Evolutionary conservation across 257 asterid genomes (phyloP).

Genomic region (Nicotiana obtusifolia): DNA sequence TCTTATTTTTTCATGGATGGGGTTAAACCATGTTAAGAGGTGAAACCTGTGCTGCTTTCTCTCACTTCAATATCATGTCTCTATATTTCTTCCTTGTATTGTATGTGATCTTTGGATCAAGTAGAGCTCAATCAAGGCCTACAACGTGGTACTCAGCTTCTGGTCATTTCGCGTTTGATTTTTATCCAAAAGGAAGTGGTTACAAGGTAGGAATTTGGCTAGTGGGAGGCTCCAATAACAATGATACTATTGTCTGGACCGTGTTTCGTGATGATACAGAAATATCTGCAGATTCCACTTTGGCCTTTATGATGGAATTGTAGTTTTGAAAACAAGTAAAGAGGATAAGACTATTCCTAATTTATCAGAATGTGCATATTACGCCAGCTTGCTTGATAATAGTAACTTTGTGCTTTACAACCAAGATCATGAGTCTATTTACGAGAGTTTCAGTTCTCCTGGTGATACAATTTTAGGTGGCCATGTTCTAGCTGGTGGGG

Average conservation of each 20-base stretch:
- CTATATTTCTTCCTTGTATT: slow-evolving; percentile 2
- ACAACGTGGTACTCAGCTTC: slow-evolving; percentile 21
- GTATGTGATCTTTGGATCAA: neutral
- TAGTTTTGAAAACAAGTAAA: slow-evolving; percentile 5
- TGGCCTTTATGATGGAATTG: slow-evolving; percentile 14
- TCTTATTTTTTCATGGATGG: neutral
- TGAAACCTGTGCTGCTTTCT: neutral
- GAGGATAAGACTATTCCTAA: neutral
- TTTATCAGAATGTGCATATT: neutral
- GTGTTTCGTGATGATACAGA: slow-evolving; percentile 13
- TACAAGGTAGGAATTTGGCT: slow-evolving; percentile 25
- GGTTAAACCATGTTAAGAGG: neutral
- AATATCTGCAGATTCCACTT: neutral
- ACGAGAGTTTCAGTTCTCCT: slow-evolving; percentile 12
- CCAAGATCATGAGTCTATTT: neutral
- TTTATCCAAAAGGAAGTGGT: slow-evolving; percentile 17
- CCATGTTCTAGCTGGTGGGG: slow-evolving; percentile 8
- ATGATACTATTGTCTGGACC: slow-evolving; percentile 18
- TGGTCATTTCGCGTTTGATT: slow-evolving; percentile 16
- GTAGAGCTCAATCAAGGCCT: slow-evolving; percentile 13
- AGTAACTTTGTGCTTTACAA: slow-evolving; percentile 23
- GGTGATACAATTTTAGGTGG: slow-evolving; percentile 25
- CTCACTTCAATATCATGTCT: slow-evolving; percentile 14
- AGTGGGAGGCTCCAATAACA: slow-evolving; percentile 3
- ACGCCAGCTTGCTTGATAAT: slow-evolving; percentile 17